Evolutionary conservation across 2,329 filamentous ascomycete genomes (phyloP), one percentile per base, ranked within the genome.

Genomic region (Penicillium decumbens): DNA sequence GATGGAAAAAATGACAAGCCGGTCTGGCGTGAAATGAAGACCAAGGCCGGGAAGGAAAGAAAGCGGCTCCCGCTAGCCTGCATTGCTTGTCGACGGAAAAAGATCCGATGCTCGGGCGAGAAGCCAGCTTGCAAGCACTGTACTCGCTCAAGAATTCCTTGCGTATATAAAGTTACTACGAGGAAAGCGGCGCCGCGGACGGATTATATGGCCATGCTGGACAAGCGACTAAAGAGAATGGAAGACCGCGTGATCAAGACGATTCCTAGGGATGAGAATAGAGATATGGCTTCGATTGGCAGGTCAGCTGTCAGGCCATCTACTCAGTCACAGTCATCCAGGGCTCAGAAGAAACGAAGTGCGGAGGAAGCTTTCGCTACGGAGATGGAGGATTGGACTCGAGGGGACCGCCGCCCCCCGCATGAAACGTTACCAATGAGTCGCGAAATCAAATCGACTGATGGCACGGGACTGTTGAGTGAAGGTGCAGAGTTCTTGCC

Each of bases 171-270:
- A 66, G 89, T 95, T 51, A 97, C 91, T 0, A 90, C 91, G 3
- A 81, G 93, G 52, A 97, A 97, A 70, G 90, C 92, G 1, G 90
- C 91, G 3, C 93, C 93, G 2, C 81, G 93, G 45, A 97, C 93
- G 15, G 93, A 97, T 71, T 97, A 97, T 71, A 97, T 97, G 93
- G 90, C 91, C 37, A 97, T 97, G 90, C 75, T 97, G 61, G 93
- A 97, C 72, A 96, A 95, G 72, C 82, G 93, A 45, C 71, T 97
- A 58, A 96, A 95, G 75, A 80, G 92, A 49, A 97, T 97, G 93
- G 93, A 98, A 71, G 92, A 97, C 64, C 85, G 92, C 49, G 93
- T 97, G 55, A 95, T 97, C 73, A 95, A 95, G 69, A 86, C 92
- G 50, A 87, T 97, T 25, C 92, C 93, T 0, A 95, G 92, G 65